These are phyloP conservation scores for Meripilus lineatus DNA, from an alignment of 1,284 basidiomycete genomes.

Conservation along the genomic window DNA sequence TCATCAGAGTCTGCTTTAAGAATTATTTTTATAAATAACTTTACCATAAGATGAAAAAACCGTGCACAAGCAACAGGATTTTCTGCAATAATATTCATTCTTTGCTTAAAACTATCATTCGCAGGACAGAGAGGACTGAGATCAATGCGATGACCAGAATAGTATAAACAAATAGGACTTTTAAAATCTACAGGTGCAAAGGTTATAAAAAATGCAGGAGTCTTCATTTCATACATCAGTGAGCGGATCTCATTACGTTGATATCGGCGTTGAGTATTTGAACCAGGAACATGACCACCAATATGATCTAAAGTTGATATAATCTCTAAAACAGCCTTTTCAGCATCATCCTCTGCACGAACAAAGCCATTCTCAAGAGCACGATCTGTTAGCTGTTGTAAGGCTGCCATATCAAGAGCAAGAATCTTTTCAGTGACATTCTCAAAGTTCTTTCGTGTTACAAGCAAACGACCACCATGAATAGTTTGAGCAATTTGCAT, in stretches of 20 bases:
- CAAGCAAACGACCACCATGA: slow-evolving; percentile 8
- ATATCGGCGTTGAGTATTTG: neutral
- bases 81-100: neutral
- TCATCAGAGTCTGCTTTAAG: slow-evolving; percentile 17
- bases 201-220: too few species aligned
- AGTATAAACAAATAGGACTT: neutral
- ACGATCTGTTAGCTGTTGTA: neutral
- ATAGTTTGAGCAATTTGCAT: slow-evolving; percentile 9
- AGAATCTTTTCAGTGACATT: neutral
- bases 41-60: slow-evolving; percentile 13
- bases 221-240: too few species aligned
- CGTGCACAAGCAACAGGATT: slow-evolving; percentile 13
- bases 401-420: neutral
- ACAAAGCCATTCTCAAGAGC: neutral
- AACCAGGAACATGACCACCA: slow-evolving; percentile 2
- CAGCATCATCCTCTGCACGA: neutral
- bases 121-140: slow-evolving; percentile 3
- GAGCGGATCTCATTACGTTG: slow-evolving; percentile 5
- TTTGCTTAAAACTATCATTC: slow-evolving; percentile 9
- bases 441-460: neutral
- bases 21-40: slow-evolving; percentile 30
- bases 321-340: slow-evolving; percentile 2
- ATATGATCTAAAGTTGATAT: slow-evolving; percentile 5
- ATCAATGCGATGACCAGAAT: neutral
- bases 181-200: neutral